Percentiles rank a stretch among this genome's conserved stretches.
These are phyloP conservation scores for Camelina sativa DNA, from an alignment of 345 rosid species.

Conservation along the genomic window DNA sequence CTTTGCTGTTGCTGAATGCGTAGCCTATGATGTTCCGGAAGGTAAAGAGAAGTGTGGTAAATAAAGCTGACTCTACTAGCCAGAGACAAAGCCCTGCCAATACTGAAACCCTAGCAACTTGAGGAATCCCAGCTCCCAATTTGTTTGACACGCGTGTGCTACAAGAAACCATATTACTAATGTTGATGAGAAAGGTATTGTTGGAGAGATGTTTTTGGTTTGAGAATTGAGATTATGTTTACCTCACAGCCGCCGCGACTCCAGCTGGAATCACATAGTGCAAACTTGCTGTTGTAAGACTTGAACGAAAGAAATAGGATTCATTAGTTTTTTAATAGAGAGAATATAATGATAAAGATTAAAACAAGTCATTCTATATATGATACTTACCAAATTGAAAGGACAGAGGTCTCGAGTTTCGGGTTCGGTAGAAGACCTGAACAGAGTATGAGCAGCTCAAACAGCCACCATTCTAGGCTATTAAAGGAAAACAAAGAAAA, in stretches of 20 bases:
- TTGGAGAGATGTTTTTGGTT: slow-evolving; percentile 21
- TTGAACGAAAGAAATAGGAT: neutral
- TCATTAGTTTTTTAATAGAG: neutral
- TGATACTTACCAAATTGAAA: slow-evolving; percentile 57
- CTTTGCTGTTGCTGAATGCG: slow-evolving; percentile 36
- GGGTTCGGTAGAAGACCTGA: slow-evolving; percentile 64
- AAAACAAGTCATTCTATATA: neutral
- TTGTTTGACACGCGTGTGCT: slow-evolving; percentile 57
- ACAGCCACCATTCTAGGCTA: slow-evolving; percentile 77
- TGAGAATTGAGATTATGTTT: neutral
- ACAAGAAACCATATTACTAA: slow-evolving; percentile 3
- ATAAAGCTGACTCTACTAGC: slow-evolving; percentile 33
- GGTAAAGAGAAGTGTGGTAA: slow-evolving; percentile 40
- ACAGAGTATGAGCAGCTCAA: slow-evolving; percentile 53
- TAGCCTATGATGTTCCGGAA: slow-evolving; percentile 32
- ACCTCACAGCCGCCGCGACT: slow-evolving; percentile 48
- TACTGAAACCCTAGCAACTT: slow-evolving; percentile 33
- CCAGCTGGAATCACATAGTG: slow-evolving; percentile 47
- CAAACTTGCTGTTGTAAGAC: slow-evolving; percentile 42
- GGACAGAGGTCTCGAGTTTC: slow-evolving; percentile 65
- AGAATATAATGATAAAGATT: neutral
- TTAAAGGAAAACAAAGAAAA: neutral
- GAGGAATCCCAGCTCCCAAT: slow-evolving; percentile 46
- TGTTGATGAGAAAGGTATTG: neutral
- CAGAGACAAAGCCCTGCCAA: slow-evolving; percentile 38